Conservation (phyloP, 2,329 filamentous ascomycete genomes). For the Didymella sp. region DNA sequence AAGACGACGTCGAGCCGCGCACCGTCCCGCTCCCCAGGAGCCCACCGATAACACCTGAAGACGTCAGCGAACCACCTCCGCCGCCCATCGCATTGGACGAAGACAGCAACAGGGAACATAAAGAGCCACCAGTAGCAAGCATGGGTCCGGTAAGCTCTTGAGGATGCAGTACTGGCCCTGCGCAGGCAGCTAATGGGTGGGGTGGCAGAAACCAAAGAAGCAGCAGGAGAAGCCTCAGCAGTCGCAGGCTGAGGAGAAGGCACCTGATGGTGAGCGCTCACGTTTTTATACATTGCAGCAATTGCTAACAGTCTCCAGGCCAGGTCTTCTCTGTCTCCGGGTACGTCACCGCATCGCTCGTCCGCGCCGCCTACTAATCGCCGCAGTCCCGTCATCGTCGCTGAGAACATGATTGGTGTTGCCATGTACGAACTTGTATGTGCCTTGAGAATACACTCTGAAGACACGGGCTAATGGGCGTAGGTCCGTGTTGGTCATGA, state of each 20-base stretch:
- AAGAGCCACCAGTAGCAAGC: conserved; percentile 27
- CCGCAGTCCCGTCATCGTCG: conserved; percentile 83
- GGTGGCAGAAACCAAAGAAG: conserved; percentile 43
- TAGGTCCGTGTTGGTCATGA: conserved; percentile 93
- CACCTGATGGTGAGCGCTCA: conserved; percentile 15
- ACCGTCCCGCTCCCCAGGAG: conserved; percentile 47
- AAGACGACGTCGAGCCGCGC: conserved; percentile 39
- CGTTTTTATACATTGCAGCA: not conserved
- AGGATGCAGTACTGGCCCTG: not conserved
- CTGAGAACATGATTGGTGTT: conserved; percentile 98
- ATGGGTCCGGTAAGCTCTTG: conserved; percentile 50
- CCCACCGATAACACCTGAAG: conserved; percentile 42
- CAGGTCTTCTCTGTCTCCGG: conserved; percentile 75
- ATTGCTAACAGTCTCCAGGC: conserved; percentile 50
- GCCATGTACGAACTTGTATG: conserved; percentile 98
- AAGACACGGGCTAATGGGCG: conserved; percentile 18
- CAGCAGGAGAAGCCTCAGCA: conserved; percentile 44
- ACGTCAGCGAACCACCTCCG: conserved; percentile 30
- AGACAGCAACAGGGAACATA: conserved; percentile 24
- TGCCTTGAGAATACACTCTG: conserved; percentile 19
- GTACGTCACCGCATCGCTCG: conserved; percentile 49
- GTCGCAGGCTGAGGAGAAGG: conserved; percentile 57
- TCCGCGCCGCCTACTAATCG: conserved; percentile 36
- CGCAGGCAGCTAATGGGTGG: conserved; percentile 36
- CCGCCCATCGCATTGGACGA: conserved; percentile 34